Evolutionary conservation across 2,329 filamentous ascomycete species (phyloP).

Genomic region (Colletotrichum kahawae): DNA sequence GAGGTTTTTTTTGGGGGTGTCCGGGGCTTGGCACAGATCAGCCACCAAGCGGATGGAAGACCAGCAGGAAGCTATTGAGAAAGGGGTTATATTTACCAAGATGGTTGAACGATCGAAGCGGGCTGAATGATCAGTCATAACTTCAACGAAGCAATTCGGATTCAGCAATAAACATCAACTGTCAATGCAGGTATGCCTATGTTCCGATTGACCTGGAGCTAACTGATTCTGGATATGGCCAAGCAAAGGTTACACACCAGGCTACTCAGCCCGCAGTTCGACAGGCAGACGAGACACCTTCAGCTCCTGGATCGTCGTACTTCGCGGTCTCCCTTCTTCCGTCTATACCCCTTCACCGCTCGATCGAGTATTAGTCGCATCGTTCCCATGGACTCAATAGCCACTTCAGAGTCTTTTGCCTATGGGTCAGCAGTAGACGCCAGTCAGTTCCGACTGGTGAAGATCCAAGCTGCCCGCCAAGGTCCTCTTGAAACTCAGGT

Average conservation of each 20-base stretch:
- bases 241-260: neutral
- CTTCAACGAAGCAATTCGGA: neutral
- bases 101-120: accelerated
- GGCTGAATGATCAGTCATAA: neutral
- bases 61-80: neutral
- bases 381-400: accelerated
- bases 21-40: accelerated
- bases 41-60: neutral
- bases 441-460: neutral
- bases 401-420: accelerated
- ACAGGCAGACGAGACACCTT: neutral
- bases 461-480: neutral
- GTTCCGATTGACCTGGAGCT: neutral
- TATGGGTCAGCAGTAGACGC: neutral
- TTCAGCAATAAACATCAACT: neutral
- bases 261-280: neutral
- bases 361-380: neutral
- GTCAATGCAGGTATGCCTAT: neutral
- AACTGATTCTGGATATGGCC: neutral
- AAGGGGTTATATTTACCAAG: neutral
- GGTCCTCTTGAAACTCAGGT: neutral
- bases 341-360: neutral
- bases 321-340: neutral
- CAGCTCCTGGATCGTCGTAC: neutral
- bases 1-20: neutral